Percentiles rank a stretch among this genome's conserved stretches.
Conservation (phyloP, 768 basidiomycete species). For the Serendipita sp. region DNA sequence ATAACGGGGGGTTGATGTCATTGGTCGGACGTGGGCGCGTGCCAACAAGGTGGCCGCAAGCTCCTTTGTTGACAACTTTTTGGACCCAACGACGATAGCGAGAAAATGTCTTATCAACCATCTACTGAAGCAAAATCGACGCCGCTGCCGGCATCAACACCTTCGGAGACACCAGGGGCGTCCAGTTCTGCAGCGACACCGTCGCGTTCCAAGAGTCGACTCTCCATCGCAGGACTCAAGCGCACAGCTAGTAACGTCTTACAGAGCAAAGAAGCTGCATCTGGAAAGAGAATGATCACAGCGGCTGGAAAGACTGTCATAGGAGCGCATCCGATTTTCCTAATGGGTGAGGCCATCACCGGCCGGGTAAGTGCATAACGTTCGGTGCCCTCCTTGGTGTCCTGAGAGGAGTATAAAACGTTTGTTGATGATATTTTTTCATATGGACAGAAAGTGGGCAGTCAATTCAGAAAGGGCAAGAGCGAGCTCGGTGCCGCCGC, state of each 20-base stretch:
- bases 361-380: not conserved
- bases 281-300: not conserved
- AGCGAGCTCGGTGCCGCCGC: conserved; percentile 9
- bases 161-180: not conserved
- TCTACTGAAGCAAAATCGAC: not conserved
- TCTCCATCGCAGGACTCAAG: not conserved
- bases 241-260: not conserved
- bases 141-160: not conserved
- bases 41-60: too few relatives aligned
- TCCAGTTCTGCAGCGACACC: not conserved
- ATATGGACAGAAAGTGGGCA: conserved; percentile 11
- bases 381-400: not conserved
- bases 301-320: not conserved
- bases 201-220: not conserved
- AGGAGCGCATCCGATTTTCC: not conserved
- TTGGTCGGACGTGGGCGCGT: too few relatives aligned
- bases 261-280: not conserved
- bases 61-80: too few relatives aligned
- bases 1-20: too few relatives aligned
- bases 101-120: not conserved
- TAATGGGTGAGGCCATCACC: conserved; percentile 12
- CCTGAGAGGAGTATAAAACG: too few relatives aligned
- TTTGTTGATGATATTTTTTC: not conserved
- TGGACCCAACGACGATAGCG: too few relatives aligned
- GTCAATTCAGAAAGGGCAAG: conserved; percentile 11